These are phyloP conservation scores for Nakazawaea ambrosiae DNA, from an alignment of 805 yeast genomes.

Conservation along the genomic window DNA sequence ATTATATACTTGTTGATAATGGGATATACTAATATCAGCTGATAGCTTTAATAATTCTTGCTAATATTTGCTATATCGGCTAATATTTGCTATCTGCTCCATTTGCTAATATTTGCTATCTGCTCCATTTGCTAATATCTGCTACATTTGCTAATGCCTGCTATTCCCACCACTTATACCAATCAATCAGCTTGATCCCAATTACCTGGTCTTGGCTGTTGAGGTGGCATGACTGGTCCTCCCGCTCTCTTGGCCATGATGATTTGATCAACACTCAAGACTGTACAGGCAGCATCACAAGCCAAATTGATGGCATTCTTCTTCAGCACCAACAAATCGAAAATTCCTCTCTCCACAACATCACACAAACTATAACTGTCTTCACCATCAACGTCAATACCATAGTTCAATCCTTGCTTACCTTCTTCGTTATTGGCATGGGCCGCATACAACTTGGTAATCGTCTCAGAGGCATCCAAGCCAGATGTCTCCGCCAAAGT, in stretches of 20 bases:
- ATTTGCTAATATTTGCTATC: too few species aligned
- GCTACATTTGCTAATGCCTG: too few species aligned
- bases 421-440: slow-evolving; percentile 51
- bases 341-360: slow-evolving; percentile 61
- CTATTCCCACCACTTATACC: too few species aligned
- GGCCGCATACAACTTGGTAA: slow-evolving; percentile 84
- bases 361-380: slow-evolving; percentile 63
- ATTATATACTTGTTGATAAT: too few species aligned
- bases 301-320: slow-evolving; percentile 87
- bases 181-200: slow-evolving; percentile 88
- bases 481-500: slow-evolving; percentile 94
- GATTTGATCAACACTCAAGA: slow-evolving; percentile 90
- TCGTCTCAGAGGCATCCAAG: slow-evolving; percentile 79
- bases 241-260: slow-evolving; percentile 99
- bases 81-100: too few species aligned
- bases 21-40: too few species aligned
- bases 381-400: slow-evolving; percentile 78
- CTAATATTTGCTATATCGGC: too few species aligned
- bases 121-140: too few species aligned
- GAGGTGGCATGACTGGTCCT: slow-evolving; percentile 84
- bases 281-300: slow-evolving; percentile 90
- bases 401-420: slow-evolving; percentile 28
- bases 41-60: too few species aligned
- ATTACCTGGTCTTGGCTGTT: slow-evolving; percentile 82
- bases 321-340: slow-evolving; percentile 75